Conservation (phyloP, 1,284 basidiomycete genomes). For the Puccinia horiana region DNA sequence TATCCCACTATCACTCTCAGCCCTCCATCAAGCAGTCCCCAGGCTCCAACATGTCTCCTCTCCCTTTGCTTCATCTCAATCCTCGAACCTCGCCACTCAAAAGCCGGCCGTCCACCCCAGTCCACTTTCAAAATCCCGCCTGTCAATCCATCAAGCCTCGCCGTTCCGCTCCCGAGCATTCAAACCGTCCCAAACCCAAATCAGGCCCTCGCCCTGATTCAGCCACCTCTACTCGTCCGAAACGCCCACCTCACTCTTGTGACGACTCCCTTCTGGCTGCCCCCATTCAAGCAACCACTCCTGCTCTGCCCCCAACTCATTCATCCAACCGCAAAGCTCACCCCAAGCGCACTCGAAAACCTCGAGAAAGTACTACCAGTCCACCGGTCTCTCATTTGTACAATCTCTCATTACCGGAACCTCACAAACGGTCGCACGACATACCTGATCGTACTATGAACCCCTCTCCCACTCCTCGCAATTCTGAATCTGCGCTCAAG, state of each 20-base stretch:
- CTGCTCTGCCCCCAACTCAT: background rate
- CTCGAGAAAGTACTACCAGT: background rate
- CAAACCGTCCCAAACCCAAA: background rate
- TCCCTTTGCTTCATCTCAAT: background rate
- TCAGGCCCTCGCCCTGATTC: background rate
- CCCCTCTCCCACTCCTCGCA: background rate
- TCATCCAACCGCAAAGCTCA: background rate
- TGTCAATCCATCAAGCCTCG: constrained; percentile 16
- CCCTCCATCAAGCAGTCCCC: constrained; percentile 22
- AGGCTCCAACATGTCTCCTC: background rate
- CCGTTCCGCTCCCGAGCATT: background rate
- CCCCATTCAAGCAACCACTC: background rate
- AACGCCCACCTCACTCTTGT: background rate
- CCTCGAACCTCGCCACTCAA: background rate
- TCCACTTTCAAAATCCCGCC: background rate
- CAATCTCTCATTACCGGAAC: background rate
- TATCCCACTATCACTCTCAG: constrained; percentile 22
- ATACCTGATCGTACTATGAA: background rate
- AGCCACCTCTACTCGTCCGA: background rate
- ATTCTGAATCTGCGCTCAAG: background rate
- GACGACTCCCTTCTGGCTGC: background rate
- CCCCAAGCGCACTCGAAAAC: background rate
- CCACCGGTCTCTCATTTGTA: background rate
- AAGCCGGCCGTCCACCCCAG: constrained; percentile 8
- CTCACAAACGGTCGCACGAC: background rate